Percentiles rank a stretch among this genome's conserved stretches.
These are phyloP conservation scores for Mrakia blollopis DNA, from an alignment of 768 basidiomycete species.

Conservation along the genomic window DNA sequence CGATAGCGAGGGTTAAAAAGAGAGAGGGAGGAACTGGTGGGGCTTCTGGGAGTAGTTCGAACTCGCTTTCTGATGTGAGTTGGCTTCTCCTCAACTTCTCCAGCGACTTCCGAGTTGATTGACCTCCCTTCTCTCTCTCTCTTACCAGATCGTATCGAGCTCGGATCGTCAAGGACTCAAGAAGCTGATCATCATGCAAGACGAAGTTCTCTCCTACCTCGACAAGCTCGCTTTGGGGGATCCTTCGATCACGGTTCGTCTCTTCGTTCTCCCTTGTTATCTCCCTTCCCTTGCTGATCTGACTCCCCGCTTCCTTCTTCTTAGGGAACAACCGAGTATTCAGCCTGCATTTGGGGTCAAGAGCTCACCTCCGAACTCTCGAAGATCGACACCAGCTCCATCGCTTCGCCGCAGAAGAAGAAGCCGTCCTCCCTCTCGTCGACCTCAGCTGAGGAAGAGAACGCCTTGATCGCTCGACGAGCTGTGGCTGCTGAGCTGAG, in stretches of 20 bases:
- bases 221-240: conserved; percentile 68
- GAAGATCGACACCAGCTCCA: neutral
- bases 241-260: conserved; percentile 69
- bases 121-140: neutral
- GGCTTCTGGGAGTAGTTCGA: neutral
- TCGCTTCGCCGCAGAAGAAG: neutral
- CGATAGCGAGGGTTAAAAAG: neutral
- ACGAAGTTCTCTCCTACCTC: conserved; percentile 63
- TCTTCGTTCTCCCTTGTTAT: neutral
- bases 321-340: conserved; percentile 78
- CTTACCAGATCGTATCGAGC: conserved; percentile 7
- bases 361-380: conserved; percentile 56
- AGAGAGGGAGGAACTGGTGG: neutral
- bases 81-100: too few species aligned
- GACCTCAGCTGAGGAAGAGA: conserved; percentile 6
- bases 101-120: neutral
- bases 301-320: neutral
- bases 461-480: neutral
- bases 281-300: neutral
- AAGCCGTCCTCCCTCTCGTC: neutral
- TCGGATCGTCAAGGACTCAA: neutral
- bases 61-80: neutral
- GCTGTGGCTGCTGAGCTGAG: conserved; percentile 48
- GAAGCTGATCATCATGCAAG: conserved; percentile 46
- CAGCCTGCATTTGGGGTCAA: conserved; percentile 71